Evolutionary conservation across 352 stramenopile species (phyloP).

Genomic region (Blastocystis sp.): DNA sequence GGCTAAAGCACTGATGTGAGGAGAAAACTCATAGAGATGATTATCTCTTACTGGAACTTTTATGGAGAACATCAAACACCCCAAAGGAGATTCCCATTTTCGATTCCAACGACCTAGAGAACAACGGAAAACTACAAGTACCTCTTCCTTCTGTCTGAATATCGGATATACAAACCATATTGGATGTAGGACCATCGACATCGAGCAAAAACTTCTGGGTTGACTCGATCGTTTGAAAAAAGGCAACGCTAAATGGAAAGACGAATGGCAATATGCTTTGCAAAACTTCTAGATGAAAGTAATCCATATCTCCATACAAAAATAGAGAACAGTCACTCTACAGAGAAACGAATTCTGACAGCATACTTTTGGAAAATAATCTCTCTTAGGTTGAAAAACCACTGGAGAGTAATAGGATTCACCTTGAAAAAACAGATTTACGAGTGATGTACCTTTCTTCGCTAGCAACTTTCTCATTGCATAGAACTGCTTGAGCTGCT

Average conservation of each 20-base stretch:
- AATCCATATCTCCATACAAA: neutral
- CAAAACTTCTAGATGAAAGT: neutral
- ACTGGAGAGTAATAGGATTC: neutral
- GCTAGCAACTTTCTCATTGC: slow-evolving; percentile 6
- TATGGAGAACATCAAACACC: slow-evolving; percentile 19
- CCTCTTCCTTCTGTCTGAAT: slow-evolving; percentile 2
- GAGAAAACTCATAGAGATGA: neutral
- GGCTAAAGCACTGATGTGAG: neutral
- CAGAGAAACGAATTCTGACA: neutral
- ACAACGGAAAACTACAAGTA: neutral
- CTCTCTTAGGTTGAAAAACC: neutral
- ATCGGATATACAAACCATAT: slow-evolving; percentile 11
- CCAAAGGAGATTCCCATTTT: slow-evolving; percentile 1
- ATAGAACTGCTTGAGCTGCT: neutral
- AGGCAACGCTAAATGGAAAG: neutral
- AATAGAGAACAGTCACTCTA: neutral
- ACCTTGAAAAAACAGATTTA: neutral
- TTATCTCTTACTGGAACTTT: neutral
- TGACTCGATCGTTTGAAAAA: neutral
- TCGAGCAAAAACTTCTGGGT: slow-evolving; percentile 17
- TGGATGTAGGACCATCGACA: neutral
- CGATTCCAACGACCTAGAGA: neutral
- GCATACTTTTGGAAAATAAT: neutral
- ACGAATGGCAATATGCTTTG: neutral
- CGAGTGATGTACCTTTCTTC: neutral